These are phyloP conservation scores for Scedosporium dehoogii DNA, from an alignment of 2,329 filamentous ascomycete genomes.

Conservation along the genomic window DNA sequence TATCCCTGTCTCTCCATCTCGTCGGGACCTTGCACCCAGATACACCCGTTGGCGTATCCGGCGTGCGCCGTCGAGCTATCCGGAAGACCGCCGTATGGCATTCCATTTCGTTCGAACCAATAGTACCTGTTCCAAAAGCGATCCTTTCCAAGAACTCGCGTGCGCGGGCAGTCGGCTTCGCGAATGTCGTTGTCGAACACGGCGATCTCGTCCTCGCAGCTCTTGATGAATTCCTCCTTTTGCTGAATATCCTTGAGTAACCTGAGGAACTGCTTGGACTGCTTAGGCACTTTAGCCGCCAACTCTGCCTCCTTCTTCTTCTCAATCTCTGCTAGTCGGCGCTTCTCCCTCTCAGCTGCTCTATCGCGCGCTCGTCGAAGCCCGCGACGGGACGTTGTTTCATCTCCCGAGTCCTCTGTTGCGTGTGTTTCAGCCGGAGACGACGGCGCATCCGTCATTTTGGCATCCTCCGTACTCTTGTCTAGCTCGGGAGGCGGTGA, in stretches of 20 bases:
- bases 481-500: slow-evolving; percentile 45
- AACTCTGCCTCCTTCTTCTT: slow-evolving; percentile 56
- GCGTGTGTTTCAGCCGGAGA: slow-evolving; percentile 41
- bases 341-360: slow-evolving; percentile 59
- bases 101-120: slow-evolving; percentile 98
- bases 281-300: slow-evolving; percentile 58
- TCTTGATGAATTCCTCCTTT: slow-evolving; percentile 68
- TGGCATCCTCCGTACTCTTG: slow-evolving; percentile 43
- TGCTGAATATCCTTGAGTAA: slow-evolving; percentile 82
- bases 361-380: slow-evolving; percentile 7
- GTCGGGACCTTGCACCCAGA: slow-evolving; percentile 95
- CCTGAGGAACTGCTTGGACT: slow-evolving; percentile 82
- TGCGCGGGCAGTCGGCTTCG: slow-evolving; percentile 87
- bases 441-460: slow-evolving; percentile 46
- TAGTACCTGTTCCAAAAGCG: slow-evolving; percentile 98
- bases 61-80: slow-evolving; percentile 79
- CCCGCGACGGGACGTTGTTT: slow-evolving; percentile 25
- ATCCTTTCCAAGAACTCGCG: slow-evolving; percentile 82
- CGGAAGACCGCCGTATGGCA: slow-evolving; percentile 86
- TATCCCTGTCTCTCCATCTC: slow-evolving; percentile 79
- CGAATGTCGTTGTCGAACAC: slow-evolving; percentile 84
- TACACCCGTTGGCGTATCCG: slow-evolving; percentile 83
- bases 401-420: slow-evolving; percentile 60
- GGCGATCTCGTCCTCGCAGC: slow-evolving; percentile 77
- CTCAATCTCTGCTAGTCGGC: slow-evolving; percentile 67